A percentile compares a stretch with the other conserved stretches of the same genome.
phyloP scores from a whole-genome alignment of 202 grass and related monocot genomes.

The Zizania palustris region DNA sequence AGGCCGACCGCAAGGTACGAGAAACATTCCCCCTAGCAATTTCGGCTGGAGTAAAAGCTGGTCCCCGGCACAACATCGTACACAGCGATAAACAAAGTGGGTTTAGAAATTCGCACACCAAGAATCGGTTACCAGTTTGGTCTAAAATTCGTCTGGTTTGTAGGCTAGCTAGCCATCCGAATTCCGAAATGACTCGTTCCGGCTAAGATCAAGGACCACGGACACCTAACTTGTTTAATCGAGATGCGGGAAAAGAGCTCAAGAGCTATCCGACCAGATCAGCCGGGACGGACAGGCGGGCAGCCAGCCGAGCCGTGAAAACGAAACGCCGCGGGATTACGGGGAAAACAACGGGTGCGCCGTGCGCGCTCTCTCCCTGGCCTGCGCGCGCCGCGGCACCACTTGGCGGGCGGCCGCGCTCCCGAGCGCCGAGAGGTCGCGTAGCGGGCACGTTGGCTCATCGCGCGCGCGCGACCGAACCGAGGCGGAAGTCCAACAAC shows the following conservation, averaged over 20 bases:
- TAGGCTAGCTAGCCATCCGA: not conserved
- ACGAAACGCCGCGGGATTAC: slow-evolving; percentile 34
- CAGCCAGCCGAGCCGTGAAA: slow-evolving; percentile 28
- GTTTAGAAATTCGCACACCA: too few species aligned
- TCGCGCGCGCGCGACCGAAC: not conserved
- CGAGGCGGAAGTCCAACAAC: not conserved
- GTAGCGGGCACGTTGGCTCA: too few species aligned
- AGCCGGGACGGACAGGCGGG: too few species aligned
- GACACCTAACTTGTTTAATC: not conserved
- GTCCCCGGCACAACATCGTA: slow-evolving; percentile 11
- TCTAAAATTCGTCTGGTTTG: too few species aligned
- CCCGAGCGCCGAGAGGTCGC: too few species aligned
- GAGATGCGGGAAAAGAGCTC: not conserved
- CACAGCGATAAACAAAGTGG: too few species aligned
- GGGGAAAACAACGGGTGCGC: slow-evolving; percentile 46
- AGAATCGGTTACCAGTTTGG: too few species aligned
- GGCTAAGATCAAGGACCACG: slow-evolving; percentile 12
- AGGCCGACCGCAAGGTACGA: not conserved
- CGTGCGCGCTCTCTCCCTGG: slow-evolving; percentile 13
- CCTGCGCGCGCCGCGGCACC: not conserved
- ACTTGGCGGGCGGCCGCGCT: not conserved
- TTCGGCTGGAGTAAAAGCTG: slow-evolving; percentile 23
- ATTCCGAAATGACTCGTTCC: not conserved
- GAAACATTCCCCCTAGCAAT: not conserved
- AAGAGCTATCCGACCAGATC: not conserved